These are phyloP conservation scores for Malassezia psittaci DNA, from an alignment of 1,284 basidiomycete species.

Conservation along the genomic window DNA sequence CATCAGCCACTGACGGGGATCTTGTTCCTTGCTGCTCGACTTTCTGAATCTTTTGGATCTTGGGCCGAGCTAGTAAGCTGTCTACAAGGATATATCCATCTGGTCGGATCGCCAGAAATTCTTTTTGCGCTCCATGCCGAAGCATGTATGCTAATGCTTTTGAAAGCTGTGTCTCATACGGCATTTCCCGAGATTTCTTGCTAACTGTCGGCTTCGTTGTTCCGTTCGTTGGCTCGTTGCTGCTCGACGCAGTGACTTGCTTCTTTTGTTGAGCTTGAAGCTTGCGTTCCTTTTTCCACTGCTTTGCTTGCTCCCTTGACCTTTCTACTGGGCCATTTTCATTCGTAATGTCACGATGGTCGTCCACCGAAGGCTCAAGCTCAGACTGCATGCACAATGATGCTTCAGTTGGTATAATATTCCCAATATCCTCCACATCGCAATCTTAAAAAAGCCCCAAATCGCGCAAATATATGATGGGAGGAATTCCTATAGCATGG, in stretches of 20 bases:
- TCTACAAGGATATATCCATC: constrained; percentile 69
- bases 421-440: no score
- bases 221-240: neutral
- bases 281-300: constrained; percentile 20
- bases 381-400: no score
- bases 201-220: neutral
- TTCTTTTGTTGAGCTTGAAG: constrained; percentile 15
- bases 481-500: no score
- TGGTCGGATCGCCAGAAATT: constrained; percentile 61
- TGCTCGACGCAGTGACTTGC: constrained; percentile 6
- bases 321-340: neutral
- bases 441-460: no score
- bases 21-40: constrained; percentile 1
- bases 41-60: constrained; percentile 33
- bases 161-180: constrained; percentile 52
- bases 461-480: no score
- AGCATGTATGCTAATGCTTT: constrained; percentile 75
- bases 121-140: constrained; percentile 68
- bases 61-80: constrained; percentile 49
- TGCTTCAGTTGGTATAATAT: no score
- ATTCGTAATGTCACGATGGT: neutral
- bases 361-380: neutral
- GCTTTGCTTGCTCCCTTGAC: constrained; percentile 23
- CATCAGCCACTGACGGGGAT: constrained; percentile 26
- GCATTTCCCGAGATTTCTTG: constrained; percentile 6